Percentiles rank a stretch among this genome's conserved stretches.
These are phyloP conservation scores for Scenedesmus sp. DNA, from an alignment of 163 green algal genomes.

Conservation along the genomic window DNA sequence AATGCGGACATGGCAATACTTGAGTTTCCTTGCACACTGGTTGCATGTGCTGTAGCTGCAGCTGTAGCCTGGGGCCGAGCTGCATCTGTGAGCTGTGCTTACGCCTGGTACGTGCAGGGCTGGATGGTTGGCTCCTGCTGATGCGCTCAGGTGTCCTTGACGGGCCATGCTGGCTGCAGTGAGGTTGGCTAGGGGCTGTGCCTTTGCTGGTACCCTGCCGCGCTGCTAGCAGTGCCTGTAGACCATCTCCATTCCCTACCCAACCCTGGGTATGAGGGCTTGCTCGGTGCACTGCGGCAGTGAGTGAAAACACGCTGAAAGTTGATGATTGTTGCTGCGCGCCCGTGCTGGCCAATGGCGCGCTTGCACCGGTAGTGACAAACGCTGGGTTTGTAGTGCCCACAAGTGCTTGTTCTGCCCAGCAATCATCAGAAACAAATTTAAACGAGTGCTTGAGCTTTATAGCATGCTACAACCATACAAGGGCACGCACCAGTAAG, in stretches of 20 bases:
- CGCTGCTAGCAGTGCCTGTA: background rate
- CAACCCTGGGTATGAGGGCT: slow-evolving; percentile 3
- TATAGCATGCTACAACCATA: background rate
- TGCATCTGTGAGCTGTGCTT: background rate
- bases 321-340: background rate
- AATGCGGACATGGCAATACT: no score
- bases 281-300: slow-evolving; percentile 4
- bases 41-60: background rate
- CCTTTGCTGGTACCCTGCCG: background rate
- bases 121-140: slow-evolving; percentile 37
- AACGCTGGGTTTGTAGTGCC: background rate
- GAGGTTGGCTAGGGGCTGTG: background rate
- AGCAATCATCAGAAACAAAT: background rate
- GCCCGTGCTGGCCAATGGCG: background rate
- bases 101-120: slow-evolving; percentile 29
- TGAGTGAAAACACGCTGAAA: background rate
- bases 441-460: background rate
- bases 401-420: background rate
- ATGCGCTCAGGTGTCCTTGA: background rate
- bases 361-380: slow-evolving; percentile 10
- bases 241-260: background rate
- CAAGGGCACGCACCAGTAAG: background rate
- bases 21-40: background rate
- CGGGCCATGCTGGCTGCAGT: background rate
- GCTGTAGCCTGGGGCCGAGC: background rate